Conservation (phyloP, 805 yeast species). For the Lachancea thermotolerans region DNA sequence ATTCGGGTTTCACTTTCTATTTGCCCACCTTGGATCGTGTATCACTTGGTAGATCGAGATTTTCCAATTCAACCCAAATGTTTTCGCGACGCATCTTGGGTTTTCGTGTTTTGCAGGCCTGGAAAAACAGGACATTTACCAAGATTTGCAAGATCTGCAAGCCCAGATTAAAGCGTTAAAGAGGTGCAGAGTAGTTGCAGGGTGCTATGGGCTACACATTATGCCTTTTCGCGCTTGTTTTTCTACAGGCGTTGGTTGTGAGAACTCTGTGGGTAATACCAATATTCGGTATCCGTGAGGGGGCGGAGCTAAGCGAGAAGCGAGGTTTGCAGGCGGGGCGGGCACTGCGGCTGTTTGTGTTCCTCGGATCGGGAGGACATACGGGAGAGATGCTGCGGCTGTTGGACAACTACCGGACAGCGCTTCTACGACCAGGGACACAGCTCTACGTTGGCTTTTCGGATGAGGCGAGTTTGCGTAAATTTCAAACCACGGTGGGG, state of each 20-base stretch:
- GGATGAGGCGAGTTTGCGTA: conserved; percentile 33
- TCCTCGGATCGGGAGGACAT: conserved; percentile 96
- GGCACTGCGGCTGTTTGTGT: conserved; percentile 36
- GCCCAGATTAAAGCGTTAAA: not conserved
- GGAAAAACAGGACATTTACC: not conserved
- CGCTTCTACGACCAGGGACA: conserved; percentile 42
- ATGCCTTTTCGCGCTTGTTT: conserved; percentile 1
- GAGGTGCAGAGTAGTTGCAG: not conserved
- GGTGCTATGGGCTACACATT: not conserved
- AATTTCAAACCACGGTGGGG: conserved; percentile 29
- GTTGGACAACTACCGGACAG: conserved; percentile 34
- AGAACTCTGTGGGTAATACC: conserved; percentile 7
- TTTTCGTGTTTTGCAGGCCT: conserved; percentile 1
- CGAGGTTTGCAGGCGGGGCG: not conserved
- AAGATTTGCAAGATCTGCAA: not conserved
- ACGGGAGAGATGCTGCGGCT: conserved; percentile 92
- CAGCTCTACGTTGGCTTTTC: conserved; percentile 33
- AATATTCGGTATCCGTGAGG: conserved; percentile 5
- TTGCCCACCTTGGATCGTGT: not conserved
- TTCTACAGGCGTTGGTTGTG: conserved; percentile 5
- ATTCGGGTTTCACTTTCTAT: too few species aligned
- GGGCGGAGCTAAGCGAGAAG: not conserved
- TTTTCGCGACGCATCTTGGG: conserved; percentile 3
- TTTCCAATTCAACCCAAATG: not conserved
- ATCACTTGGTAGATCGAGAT: not conserved